Base-by-base conservation (phyloP, 2,329 filamentous ascomycete species). In the Samsoniella hepiali region DNA sequence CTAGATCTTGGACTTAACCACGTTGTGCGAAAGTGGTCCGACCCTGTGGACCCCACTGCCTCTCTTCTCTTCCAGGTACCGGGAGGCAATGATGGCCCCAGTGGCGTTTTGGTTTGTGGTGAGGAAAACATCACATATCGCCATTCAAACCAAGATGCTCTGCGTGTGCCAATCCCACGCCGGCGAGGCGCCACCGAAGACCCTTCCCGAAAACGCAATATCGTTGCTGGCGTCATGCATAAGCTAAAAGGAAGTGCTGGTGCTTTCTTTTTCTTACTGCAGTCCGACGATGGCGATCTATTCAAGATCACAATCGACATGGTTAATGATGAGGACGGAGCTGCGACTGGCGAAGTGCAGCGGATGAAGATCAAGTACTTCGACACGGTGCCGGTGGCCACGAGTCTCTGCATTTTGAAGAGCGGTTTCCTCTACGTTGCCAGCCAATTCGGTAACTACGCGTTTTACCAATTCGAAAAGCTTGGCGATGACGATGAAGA, bases 281-380 rank as follows among this genome's bases (percentile, higher is more conserved):
- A 99, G 74, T 93, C 91, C 0, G 95, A 99, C 64, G 96, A 99
- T 74, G 95, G 95, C n/a, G 96, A 99, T 75, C 81, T 99, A 7
- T 98, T 99, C 83, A 98, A 98, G 75, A 85, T 98, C 57, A 97
- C 90, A 0, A 88, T 99, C 65, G 93, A 97, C 67, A 94, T 97
- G 88, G 84, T 88, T 10, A 89, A 93, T 69, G 91, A 96, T 69
- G 85, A 89, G 1, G 85, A 90, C 54, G 91, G 90, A 13, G 88
- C 91, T 65, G 81, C 88, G 1, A 94, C 91, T 0, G 90, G 90
- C 36, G 91, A 95, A 72, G 93, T 98, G 2, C 86, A 85, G 70
- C 84, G 88, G 64, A 80, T 99, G 64, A 95, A 92, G 75, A 91
- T 99, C 77, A 97, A 97, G 75, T 99, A 98, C 76, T 99, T 98